These are phyloP conservation scores for Eucalyptus guilfoylei DNA, from an alignment of 345 rosid genomes.

Conservation along the genomic window DNA sequence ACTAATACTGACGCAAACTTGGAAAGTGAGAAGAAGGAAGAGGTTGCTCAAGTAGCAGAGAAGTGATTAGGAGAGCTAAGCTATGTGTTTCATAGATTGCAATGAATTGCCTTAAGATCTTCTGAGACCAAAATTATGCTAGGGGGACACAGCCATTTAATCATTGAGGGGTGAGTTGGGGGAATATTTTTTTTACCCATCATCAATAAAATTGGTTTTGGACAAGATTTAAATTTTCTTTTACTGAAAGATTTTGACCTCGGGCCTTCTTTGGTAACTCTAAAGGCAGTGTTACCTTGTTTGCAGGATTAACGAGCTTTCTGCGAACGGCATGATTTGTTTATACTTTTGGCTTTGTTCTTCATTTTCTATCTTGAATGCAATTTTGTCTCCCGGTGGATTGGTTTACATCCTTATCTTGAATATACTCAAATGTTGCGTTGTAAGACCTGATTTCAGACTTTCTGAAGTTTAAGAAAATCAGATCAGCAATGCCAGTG, in stretches of 20 bases:
- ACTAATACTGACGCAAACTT: neutral
- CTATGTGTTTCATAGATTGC: neutral
- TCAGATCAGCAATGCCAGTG: neutral
- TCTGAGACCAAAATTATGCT: neutral
- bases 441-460: neutral
- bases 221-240: neutral
- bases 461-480: neutral
- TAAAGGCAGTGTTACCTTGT: neutral
- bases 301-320: neutral
- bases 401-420: neutral
- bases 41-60: neutral
- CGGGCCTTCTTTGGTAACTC: neutral
- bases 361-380: neutral
- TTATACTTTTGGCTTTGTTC: neutral
- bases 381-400: neutral
- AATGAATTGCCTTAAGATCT: neutral
- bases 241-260: neutral
- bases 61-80: neutral
- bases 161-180: neutral
- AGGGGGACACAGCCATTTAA: neutral
- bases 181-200: neutral
- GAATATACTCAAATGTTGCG: neutral
- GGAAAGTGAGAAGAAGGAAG: slow-evolving; percentile 7
- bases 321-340: neutral
- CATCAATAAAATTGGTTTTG: neutral